A percentile compares a stretch with the other conserved stretches of the same genome.
phyloP scores from a whole-genome alignment of 108 stramenopile species.

The Cyclotella choctawhatcheeana region DNA sequence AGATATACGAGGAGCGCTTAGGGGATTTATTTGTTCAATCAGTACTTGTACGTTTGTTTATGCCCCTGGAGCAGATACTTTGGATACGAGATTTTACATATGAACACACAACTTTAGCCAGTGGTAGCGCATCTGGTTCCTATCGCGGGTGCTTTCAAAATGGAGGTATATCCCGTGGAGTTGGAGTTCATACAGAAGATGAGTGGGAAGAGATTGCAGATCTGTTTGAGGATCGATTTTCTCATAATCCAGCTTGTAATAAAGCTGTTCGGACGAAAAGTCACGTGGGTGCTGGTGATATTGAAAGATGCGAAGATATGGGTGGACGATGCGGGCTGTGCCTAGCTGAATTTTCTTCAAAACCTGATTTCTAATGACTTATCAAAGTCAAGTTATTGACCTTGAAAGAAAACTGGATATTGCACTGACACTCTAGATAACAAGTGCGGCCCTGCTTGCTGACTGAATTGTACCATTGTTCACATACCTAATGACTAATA shows the following conservation, averaged over 20 bases:
- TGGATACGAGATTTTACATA: slow-evolving; percentile 15
- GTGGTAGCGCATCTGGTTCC: no score
- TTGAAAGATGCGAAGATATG: not conserved
- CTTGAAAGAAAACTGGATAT: no score
- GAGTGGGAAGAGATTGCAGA: not conserved
- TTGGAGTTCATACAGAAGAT: not conserved
- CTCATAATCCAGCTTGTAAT: not conserved
- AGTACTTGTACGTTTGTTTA: not conserved
- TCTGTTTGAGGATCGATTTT: not conserved
- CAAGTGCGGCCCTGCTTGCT: no score
- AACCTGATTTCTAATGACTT: not conserved
- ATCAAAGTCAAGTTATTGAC: no score
- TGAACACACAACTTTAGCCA: slow-evolving; percentile 1
- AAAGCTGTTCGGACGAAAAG: not conserved
- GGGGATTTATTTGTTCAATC: slow-evolving; percentile 13
- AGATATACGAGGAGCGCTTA: not conserved
- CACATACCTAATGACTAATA: no score
- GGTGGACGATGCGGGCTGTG: not conserved
- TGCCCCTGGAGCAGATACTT: not conserved
- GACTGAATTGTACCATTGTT: no score
- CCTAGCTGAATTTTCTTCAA: not conserved
- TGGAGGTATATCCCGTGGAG: slow-evolving; percentile 2
- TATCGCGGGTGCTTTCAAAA: not conserved
- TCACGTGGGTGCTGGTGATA: not conserved
- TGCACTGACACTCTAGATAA: no score